Percentiles rank a stretch among this genome's conserved stretches.
Conservation (phyloP, 306 rosid genomes). For the Vigna angularis region DNA sequence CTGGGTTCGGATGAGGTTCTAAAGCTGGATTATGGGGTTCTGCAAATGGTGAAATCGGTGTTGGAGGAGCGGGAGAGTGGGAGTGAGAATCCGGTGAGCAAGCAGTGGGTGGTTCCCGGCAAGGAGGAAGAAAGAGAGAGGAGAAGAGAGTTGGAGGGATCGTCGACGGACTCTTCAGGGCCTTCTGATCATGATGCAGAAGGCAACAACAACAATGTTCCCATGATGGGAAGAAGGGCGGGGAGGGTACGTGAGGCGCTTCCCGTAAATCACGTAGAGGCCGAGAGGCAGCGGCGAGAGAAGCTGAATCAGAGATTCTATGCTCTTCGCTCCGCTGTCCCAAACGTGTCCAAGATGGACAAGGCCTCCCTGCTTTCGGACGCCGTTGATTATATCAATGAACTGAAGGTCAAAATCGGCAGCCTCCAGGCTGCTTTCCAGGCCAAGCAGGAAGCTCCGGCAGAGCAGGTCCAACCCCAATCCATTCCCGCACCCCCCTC, state of each 20-base stretch:
- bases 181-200: constrained; percentile 10
- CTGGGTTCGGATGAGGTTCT: constrained; percentile 51
- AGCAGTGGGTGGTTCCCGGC: not conserved
- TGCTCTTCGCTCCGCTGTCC: constrained; percentile 70
- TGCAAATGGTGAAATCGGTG: constrained; percentile 44
- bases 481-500: not conserved
- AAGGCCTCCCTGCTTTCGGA: constrained; percentile 71
- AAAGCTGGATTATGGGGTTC: constrained; percentile 43
- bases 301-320: constrained; percentile 64
- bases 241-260: constrained; percentile 14
- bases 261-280: constrained; percentile 57
- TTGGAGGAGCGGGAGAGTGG: constrained; percentile 8
- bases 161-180: constrained; percentile 33
- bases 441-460: not conserved
- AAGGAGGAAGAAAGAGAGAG: not conserved
- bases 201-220: not conserved
- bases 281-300: constrained; percentile 58
- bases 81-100: not conserved
- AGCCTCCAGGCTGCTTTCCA: not conserved
- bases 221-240: constrained; percentile 34
- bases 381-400: constrained; percentile 60
- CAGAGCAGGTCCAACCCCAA: not conserved
- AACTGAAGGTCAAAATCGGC: constrained; percentile 53
- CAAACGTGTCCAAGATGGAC: constrained; percentile 79
- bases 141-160: not conserved